Percentiles rank a stretch among this genome's conserved stretches.
Conservation (phyloP, 352 stramenopile species). For the Phytophthora podocarpi region DNA sequence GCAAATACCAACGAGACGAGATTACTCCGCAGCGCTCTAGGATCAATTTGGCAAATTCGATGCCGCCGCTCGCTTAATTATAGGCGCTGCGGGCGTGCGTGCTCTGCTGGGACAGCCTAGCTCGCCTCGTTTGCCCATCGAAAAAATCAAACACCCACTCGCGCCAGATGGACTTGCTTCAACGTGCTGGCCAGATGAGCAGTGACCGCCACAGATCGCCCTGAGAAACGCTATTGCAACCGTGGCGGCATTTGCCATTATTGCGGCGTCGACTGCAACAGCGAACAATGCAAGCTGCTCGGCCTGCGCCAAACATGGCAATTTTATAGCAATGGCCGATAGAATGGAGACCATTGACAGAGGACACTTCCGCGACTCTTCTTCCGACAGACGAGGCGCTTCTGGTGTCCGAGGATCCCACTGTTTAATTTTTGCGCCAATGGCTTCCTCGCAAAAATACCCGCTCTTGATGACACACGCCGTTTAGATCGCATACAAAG, state of each 20-base stretch:
- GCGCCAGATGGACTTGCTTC: conserved; percentile 24
- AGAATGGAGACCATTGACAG: background rate
- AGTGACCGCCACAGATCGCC: conserved; percentile 5
- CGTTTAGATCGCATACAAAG: conserved; percentile 5
- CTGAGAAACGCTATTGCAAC: too few species aligned
- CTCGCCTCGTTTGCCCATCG: conserved; percentile 14
- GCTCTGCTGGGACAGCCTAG: conserved; percentile 30
- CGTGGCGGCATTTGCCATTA: too few species aligned
- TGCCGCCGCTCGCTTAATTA: conserved; percentile 10
- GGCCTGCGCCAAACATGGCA: too few species aligned
- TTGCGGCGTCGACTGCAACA: too few species aligned
- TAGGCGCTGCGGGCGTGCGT: conserved; percentile 25
- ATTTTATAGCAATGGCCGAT: background rate
- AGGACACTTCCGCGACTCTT: conserved; percentile 18
- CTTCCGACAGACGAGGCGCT: conserved; percentile 10
- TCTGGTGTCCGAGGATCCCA: conserved; percentile 22
- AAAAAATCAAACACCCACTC: conserved; percentile 20
- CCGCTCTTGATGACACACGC: background rate
- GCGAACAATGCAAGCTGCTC: too few species aligned
- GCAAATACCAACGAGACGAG: too few species aligned
- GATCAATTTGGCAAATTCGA: conserved; percentile 12
- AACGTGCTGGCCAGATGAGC: conserved; percentile 14
- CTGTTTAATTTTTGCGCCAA: conserved; percentile 20
- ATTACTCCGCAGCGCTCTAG: conserved; percentile 9
- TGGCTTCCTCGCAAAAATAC: conserved; percentile 14